phyloP scores from a whole-genome alignment of 2,329 filamentous ascomycete species.

The Arthrocladium fulminans region DNA sequence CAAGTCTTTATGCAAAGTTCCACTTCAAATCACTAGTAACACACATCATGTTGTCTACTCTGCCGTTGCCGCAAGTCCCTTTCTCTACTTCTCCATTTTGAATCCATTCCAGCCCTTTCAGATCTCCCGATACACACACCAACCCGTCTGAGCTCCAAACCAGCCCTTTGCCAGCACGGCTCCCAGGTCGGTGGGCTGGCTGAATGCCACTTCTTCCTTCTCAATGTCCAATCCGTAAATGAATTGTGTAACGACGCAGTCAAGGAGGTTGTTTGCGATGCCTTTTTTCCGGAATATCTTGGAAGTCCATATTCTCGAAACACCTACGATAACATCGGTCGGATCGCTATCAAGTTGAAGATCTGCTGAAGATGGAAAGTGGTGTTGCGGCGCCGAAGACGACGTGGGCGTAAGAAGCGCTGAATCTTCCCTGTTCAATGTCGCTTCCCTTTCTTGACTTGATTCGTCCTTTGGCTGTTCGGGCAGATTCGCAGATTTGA shows the following conservation, averaged over 20 bases:
- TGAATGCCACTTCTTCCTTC: constrained; percentile 53
- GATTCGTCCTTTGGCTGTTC: background rate
- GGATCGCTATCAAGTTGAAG: constrained; percentile 32
- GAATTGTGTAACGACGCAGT: constrained; percentile 48
- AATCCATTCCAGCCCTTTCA: constrained; percentile 19
- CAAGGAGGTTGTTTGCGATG: constrained; percentile 49
- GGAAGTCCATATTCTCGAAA: constrained; percentile 59
- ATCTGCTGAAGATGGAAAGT: constrained; percentile 8
- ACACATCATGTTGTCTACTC: background rate
- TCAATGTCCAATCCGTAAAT: constrained; percentile 47
- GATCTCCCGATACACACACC: constrained; percentile 50
- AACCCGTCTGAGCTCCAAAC: constrained; percentile 45
- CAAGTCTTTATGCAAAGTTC: background rate
- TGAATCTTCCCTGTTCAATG: background rate
- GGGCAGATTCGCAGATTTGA: constrained; percentile 30
- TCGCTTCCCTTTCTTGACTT: background rate
- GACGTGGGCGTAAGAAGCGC: constrained; percentile 7
- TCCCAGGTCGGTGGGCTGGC: constrained; percentile 56
- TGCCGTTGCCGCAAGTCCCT: background rate
- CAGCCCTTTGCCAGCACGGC: constrained; percentile 49
- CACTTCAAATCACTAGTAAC: constrained; percentile 1
- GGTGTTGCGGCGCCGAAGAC: constrained; percentile 1
- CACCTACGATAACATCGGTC: constrained; percentile 47
- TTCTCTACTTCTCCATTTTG: background rate
- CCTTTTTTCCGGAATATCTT: constrained; percentile 47